phyloP scores from a whole-genome alignment of 2,329 filamentous ascomycete species.

The Fusarium oligoseptatum region DNA sequence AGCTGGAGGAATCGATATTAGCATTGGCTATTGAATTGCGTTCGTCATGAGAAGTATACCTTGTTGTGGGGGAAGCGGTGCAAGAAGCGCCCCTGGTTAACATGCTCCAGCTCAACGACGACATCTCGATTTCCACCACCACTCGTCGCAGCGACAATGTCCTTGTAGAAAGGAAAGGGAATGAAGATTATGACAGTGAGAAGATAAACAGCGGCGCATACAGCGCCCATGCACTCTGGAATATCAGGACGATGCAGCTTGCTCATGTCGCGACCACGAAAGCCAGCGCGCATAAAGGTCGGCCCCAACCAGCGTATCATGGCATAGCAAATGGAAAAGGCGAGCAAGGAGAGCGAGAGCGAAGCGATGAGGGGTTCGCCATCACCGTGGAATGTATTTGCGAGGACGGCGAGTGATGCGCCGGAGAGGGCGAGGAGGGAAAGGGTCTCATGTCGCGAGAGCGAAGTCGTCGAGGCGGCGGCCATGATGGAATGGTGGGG shows the following conservation, averaged over 20 bases:
- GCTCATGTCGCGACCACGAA: constrained; percentile 90
- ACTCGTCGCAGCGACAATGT: constrained; percentile 94
- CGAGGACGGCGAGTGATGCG: constrained; percentile 79
- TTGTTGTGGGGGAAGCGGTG: constrained; percentile 96
- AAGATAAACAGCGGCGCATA: constrained; percentile 93
- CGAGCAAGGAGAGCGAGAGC: constrained; percentile 85
- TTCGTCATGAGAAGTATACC: constrained; percentile 60
- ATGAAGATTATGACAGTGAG: constrained; percentile 92
- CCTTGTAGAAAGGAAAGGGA: constrained; percentile 97
- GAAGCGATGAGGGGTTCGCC: constrained; percentile 92
- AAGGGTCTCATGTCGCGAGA: constrained; percentile 67
- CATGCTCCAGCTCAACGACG: constrained; percentile 77
- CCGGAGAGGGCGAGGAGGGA: constrained; percentile 73
- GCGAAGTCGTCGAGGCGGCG: constrained; percentile 50
- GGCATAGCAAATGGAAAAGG: constrained; percentile 84
- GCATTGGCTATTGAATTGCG: background rate
- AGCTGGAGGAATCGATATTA: constrained; percentile 66
- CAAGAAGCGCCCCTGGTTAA: constrained; percentile 86
- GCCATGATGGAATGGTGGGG: constrained; percentile 42
- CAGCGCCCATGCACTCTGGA: constrained; percentile 95
- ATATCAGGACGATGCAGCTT: constrained; percentile 79
- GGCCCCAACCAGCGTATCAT: constrained; percentile 95
- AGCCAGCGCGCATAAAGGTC: constrained; percentile 87
- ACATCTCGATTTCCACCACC: constrained; percentile 93
- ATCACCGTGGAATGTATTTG: constrained; percentile 85